phyloP scores from a whole-genome alignment of 768 basidiomycete species.

The Termitomyces sp. region DNA sequence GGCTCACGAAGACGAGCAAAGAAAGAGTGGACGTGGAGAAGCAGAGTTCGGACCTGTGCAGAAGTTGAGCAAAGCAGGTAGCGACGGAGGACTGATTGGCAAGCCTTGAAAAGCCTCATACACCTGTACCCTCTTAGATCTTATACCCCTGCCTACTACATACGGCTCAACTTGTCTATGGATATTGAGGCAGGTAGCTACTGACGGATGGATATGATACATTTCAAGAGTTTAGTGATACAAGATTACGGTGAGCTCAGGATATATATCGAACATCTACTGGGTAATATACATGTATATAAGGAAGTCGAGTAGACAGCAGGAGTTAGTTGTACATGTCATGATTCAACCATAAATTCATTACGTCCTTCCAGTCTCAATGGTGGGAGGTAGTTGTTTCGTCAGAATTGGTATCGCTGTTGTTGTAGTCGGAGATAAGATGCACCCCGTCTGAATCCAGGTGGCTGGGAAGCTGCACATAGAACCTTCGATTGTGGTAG shows the following conservation, averaged over 20 bases:
- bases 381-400: background rate
- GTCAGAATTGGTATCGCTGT: background rate
- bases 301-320: background rate
- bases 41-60: background rate
- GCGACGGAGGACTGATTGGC: background rate
- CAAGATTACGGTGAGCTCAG: background rate
- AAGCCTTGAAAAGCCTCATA: background rate
- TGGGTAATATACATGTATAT: background rate
- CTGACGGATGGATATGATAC: background rate
- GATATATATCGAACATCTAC: background rate
- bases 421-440: background rate
- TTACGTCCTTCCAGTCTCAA: background rate
- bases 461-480: background rate
- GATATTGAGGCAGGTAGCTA: background rate
- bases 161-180: background rate
- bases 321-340: background rate
- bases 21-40: background rate
- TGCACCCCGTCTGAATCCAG: conserved; percentile 4
- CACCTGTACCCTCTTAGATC: background rate
- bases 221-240: background rate
- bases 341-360: background rate
- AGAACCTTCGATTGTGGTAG: background rate
- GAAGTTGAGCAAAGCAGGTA: background rate
- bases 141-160: background rate
- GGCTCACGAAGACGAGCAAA: background rate